Evolutionary conservation across 1,139 yeast genomes (phyloP).

Genomic region (Cylindricascospora bacillispora): DNA sequence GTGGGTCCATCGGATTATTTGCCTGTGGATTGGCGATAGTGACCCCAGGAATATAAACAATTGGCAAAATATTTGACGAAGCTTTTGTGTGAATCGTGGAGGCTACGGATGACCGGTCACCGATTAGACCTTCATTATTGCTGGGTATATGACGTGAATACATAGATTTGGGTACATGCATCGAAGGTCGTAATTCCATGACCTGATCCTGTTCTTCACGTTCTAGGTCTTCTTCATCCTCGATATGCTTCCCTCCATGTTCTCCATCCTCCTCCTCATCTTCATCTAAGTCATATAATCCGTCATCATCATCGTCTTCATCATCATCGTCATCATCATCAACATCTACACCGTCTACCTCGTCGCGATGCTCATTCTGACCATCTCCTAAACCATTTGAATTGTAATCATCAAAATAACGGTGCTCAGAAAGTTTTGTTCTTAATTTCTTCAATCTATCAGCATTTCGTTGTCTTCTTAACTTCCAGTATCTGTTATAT

Average conservation of each 20-base stretch:
- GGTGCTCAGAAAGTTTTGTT: too few relatives aligned
- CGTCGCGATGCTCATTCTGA: slow-evolving; percentile 5
- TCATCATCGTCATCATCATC: slow-evolving; percentile 8
- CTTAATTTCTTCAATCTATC: too few relatives aligned
- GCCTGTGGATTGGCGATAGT: slow-evolving; percentile 32
- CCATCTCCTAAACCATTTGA: slow-evolving; percentile 11
- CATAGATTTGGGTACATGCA: background rate
- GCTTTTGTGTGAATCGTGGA: slow-evolving; percentile 60
- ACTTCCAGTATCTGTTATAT: slow-evolving; percentile 30
- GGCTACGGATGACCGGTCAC: too few relatives aligned
- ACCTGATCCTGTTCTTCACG: background rate
- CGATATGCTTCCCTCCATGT: slow-evolving; percentile 6
- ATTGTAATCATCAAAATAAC: slow-evolving; percentile 11
- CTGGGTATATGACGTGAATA: too few relatives aligned
- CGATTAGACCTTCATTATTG: too few relatives aligned
- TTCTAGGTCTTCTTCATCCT: background rate
- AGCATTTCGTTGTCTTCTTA: slow-evolving; percentile 14
- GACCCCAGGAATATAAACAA: slow-evolving; percentile 90
- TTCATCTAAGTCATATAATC: slow-evolving; percentile 6
- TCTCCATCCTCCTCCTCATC: slow-evolving; percentile 8
- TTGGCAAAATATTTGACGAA: slow-evolving; percentile 81
- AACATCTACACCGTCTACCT: slow-evolving; percentile 7
- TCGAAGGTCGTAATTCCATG: background rate
- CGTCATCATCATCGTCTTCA: slow-evolving; percentile 7
- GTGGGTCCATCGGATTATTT: too few relatives aligned